These are phyloP conservation scores for Stachybotrys elegans DNA, from an alignment of 2,329 filamentous ascomycete genomes.

Conservation along the genomic window DNA sequence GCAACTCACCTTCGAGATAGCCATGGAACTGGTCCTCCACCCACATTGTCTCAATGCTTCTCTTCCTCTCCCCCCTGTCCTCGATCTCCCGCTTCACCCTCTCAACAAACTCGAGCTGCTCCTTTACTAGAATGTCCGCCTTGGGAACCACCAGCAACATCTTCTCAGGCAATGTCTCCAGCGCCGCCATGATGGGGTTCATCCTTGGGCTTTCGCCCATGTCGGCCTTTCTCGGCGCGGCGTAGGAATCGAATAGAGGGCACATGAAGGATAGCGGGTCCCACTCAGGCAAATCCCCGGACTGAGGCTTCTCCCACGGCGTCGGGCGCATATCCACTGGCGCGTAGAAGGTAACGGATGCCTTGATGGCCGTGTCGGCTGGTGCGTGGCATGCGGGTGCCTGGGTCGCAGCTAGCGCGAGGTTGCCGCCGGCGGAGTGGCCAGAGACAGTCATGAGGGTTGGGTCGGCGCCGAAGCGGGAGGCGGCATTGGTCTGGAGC, in stretches of 20 bases:
- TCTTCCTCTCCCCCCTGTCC: not conserved
- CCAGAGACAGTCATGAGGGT: not conserved
- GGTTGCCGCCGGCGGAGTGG: not conserved
- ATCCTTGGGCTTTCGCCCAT: not conserved
- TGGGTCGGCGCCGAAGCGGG: not conserved
- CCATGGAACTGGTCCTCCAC: not conserved
- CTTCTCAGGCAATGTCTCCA: not conserved
- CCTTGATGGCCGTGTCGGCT: not conserved
- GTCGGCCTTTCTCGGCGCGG: not conserved
- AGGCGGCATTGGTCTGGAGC: not conserved
- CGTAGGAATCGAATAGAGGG: not conserved
- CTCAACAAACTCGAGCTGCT: not conserved
- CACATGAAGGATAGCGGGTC: not conserved
- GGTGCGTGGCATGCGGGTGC: not conserved
- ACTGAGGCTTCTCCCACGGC: not conserved
- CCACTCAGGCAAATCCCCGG: not conserved
- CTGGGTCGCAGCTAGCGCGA: not conserved
- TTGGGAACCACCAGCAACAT: not conserved
- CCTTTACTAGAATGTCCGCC: not conserved
- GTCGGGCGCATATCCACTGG: not conserved
- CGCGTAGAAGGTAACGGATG: not conserved
- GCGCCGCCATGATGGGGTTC: not conserved
- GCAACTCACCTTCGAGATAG: not conserved
- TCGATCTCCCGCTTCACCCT: not conserved
- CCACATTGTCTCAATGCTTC: not conserved